phyloP scores from a whole-genome alignment of 2,329 filamentous ascomycete species.

The Aureobasidium sp. region DNA sequence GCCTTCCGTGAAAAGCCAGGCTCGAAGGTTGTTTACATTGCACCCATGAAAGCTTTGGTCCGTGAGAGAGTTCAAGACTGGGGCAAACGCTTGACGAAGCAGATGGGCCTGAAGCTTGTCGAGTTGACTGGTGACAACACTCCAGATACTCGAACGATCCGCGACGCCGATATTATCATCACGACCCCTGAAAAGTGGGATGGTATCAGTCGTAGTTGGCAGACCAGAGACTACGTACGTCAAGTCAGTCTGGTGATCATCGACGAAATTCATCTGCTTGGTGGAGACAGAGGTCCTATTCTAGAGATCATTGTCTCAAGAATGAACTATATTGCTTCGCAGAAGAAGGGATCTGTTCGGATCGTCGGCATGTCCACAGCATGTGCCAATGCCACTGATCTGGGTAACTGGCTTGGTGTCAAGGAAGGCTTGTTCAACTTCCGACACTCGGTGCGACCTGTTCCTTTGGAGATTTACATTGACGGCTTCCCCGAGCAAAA shows the following conservation, averaged over 20 bases:
- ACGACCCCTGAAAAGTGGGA: slow-evolving; percentile 99
- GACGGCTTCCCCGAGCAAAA: slow-evolving; percentile 93
- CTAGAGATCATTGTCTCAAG: slow-evolving; percentile 87
- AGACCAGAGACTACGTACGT: slow-evolving; percentile 91
- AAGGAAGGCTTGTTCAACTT: slow-evolving; percentile 96
- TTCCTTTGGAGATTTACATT: slow-evolving; percentile 92
- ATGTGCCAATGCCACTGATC: slow-evolving; percentile 88
- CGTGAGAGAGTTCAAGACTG: slow-evolving; percentile 95
- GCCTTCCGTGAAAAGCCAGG: slow-evolving; percentile 90
- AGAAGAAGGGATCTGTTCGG: slow-evolving; percentile 81
- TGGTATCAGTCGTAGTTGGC: slow-evolving; percentile 97
- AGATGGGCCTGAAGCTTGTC: slow-evolving; percentile 83
- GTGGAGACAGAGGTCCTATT: slow-evolving; percentile 93
- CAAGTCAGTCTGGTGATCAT: slow-evolving; percentile 96
- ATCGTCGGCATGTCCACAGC: slow-evolving; percentile 98
- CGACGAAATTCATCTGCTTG: slow-evolving; percentile 96
- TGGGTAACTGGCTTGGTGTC: slow-evolving; percentile 94
- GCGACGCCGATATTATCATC: slow-evolving; percentile 94
- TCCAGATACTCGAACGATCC: slow-evolving; percentile 89
- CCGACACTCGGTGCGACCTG: slow-evolving; percentile 89
- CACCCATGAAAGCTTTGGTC: slow-evolving; percentile 97
- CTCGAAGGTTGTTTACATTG: slow-evolving; percentile 97
- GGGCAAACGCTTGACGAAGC: slow-evolving; percentile 70
- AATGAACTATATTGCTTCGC: slow-evolving; percentile 98
- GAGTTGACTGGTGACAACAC: slow-evolving; percentile 98